Base-by-base conservation (phyloP, 192 early-diverging fungal species). In the Phlyctochytrium planicorne region DNA sequence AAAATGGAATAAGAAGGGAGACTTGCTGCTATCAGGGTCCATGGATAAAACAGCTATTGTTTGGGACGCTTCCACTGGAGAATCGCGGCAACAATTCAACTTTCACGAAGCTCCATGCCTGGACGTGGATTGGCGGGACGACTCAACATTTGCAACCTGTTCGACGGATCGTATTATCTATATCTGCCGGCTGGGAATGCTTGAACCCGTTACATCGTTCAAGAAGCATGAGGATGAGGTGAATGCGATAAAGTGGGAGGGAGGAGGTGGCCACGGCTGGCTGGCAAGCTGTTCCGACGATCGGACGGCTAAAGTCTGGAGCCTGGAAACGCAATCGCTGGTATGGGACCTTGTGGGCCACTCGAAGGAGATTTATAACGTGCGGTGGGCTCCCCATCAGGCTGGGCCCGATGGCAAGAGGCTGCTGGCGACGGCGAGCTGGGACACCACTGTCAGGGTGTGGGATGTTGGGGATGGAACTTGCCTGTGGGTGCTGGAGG, bases 71-170 rank as follows among this genome's bases (percentile, higher is more conserved):
- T 66, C 73, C 2, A 85, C 88, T 1, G 94, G 93, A 17, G 83
- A 91, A 16, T 66, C 82, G 30, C 84, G 88, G 52, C 90, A 91
- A 59, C 86, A 89, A 65, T 90, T 91, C 71, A 80, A 84, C 30
- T 87, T 88, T 59, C 90, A 91, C 40, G 56, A 67, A 78, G 75
- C 65, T 27, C 69, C 84, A 6, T 73, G 70, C 1, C 63, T 96
- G 57, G 93, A 96, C 75, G 86, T 94, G 6, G 96, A 94, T 75
- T 98, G 96, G 96, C 82, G 87, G 61, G 94, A 98, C 71, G 90
- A 94, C 72, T 75, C 78, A 0, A 98, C 92, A 4, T 93, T 97
- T 83, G 94, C 96, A 2, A 91, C 92, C 0, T 91, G 90, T 62
- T 91, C 91, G 33, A 82, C 82, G 17, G 96, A 98, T 72, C 85